phyloP scores from a whole-genome alignment of 2,329 filamentous ascomycete genomes.

The Davidsoniella virescens region DNA sequence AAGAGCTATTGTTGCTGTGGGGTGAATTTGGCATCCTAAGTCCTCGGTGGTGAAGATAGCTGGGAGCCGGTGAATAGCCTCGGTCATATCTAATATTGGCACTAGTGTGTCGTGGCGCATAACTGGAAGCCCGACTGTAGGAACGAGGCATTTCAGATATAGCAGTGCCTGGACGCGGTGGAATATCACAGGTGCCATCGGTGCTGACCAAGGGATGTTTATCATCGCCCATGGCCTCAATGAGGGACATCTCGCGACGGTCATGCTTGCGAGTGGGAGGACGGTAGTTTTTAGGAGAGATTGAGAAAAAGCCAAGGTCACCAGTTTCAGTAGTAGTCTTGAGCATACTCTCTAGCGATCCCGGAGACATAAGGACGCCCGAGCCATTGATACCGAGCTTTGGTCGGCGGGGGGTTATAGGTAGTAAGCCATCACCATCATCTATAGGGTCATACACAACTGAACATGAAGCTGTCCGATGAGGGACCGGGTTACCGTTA shows the following conservation, averaged over 20 bases:
- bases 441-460: not conserved
- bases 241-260: constrained; percentile 9
- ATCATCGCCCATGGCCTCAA: constrained; percentile 10
- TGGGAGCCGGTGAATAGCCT: constrained; percentile 1
- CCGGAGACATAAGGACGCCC: constrained; percentile 29
- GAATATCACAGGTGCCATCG: constrained; percentile 1
- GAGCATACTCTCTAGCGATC: constrained; percentile 46
- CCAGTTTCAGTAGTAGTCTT: constrained; percentile 50
- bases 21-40: not conserved
- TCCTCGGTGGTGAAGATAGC: not conserved
- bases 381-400: constrained; percentile 9
- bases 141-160: not conserved
- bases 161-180: constrained; percentile 1
- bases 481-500: constrained; percentile 3
- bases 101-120: not conserved
- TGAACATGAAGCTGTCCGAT: not conserved
- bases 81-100: not conserved
- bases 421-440: constrained; percentile 9
- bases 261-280: constrained; percentile 8
- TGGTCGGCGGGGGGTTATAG: constrained; percentile 10
- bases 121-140: constrained; percentile 8
- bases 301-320: constrained; percentile 46
- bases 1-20: not conserved
- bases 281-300: constrained; percentile 22
- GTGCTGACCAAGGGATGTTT: constrained; percentile 6